Evolutionary conservation across 768 basidiomycete genomes (phyloP).

Genomic region (Boletales sp.): DNA sequence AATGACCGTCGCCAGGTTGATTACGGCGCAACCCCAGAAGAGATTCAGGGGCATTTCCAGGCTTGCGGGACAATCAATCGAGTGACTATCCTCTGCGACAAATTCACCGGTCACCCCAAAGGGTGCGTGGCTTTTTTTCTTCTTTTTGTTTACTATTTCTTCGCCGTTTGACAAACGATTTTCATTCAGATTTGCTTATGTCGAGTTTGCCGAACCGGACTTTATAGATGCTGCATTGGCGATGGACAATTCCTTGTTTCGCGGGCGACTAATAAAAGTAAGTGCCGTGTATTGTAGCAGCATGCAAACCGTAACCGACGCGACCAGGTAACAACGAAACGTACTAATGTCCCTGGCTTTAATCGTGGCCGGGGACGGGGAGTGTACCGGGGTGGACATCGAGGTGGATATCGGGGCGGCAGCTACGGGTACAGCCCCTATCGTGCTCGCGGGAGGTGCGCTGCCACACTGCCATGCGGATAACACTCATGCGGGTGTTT

Average conservation of each 20-base stretch:
- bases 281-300: constrained; percentile 13
- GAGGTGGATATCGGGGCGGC: constrained; percentile 59
- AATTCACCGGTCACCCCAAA: constrained; percentile 99
- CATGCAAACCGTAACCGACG: neutral
- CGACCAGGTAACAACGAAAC: constrained; percentile 86
- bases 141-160: constrained; percentile 13
- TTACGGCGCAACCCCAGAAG: constrained; percentile 95
- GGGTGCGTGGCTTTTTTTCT: constrained; percentile 57
- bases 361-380: constrained; percentile 80
- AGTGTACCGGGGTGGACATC: constrained; percentile 53
- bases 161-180: constrained; percentile 6
- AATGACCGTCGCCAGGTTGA: constrained; percentile 68
- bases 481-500: constrained; percentile 4
- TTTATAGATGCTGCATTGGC: constrained; percentile 88
- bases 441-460: constrained; percentile 72
- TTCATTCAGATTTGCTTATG: constrained; percentile 83
- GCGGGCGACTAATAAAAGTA: constrained; percentile 90
- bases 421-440: constrained; percentile 53
- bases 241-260: constrained; percentile 95
- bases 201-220: constrained; percentile 94
- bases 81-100: constrained; percentile 98
- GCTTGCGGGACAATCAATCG: constrained; percentile 98
- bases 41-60: constrained; percentile 96
- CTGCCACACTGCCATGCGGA: constrained; percentile 10
- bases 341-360: constrained; percentile 94